A percentile compares a stretch with the other conserved stretches of the same genome.
Evolutionary conservation across 805 yeast species (phyloP).

Genomic region (Metschnikowia lochheadii): DNA sequence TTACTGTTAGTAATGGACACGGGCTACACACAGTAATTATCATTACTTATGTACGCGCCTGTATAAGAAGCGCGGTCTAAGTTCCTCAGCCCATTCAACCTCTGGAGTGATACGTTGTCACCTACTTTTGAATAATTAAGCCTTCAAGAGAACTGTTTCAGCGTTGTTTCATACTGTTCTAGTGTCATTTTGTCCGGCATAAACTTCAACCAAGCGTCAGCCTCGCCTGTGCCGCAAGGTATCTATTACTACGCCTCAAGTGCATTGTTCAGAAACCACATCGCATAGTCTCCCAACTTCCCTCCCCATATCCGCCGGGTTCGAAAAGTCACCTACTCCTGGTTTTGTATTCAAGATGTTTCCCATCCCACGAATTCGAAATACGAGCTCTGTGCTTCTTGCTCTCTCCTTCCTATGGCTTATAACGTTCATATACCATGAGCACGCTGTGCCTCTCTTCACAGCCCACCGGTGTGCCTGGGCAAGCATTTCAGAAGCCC

Average conservation of each 20-base stretch:
- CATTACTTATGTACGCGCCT: neutral
- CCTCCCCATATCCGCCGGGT: too few relatives aligned
- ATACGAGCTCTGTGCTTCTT: slow-evolving; percentile 25
- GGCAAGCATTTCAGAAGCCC: slow-evolving; percentile 17
- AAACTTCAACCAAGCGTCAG: neutral
- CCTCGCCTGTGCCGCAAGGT: neutral
- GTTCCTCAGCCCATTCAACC: neutral
- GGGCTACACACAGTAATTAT: too few relatives aligned
- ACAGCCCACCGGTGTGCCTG: slow-evolving; percentile 30
- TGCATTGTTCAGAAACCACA: neutral
- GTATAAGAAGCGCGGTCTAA: slow-evolving; percentile 3
- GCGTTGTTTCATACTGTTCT: too few relatives aligned
- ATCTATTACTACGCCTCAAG: neutral
- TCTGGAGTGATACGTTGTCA: neutral
- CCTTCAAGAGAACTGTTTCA: neutral
- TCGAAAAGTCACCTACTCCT: neutral
- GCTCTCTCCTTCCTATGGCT: slow-evolving; percentile 26
- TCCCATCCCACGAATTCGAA: slow-evolving; percentile 17
- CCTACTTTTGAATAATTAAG: neutral
- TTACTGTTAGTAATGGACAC: too few relatives aligned
- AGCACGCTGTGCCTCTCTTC: slow-evolving; percentile 26
- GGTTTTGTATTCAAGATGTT: neutral
- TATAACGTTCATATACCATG: slow-evolving; percentile 29
- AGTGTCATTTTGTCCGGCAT: neutral
- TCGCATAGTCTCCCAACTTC: neutral